These are phyloP conservation scores for Chromosphaera perkinsii DNA, from an alignment of 208 protist genomes.

Conservation along the genomic window DNA sequence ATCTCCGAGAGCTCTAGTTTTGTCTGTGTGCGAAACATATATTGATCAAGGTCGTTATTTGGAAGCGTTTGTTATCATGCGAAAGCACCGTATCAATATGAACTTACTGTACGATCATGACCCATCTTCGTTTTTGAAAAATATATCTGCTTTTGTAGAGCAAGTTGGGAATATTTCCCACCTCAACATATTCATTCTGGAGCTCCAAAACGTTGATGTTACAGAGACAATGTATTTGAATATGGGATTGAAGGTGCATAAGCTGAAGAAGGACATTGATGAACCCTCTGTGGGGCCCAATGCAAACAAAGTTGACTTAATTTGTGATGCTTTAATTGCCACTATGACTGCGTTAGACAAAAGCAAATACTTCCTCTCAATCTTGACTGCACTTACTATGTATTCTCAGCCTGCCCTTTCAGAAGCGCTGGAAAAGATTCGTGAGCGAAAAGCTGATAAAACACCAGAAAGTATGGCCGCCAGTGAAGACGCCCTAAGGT, in stretches of 20 bases:
- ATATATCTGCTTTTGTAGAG: conserved; percentile 43
- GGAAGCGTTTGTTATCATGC: conserved; percentile 37
- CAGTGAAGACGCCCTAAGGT: conserved; percentile 31
- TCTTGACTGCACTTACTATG: conserved; percentile 30
- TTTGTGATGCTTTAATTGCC: neutral
- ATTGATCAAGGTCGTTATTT: conserved; percentile 25
- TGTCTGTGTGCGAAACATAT: neutral
- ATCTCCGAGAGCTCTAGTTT: conserved; percentile 42
- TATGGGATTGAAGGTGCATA: too few relatives aligned
- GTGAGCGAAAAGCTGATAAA: neutral
- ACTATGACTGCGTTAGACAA: neutral
- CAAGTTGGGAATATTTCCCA: conserved; percentile 39
- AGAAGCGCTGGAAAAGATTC: conserved; percentile 31
- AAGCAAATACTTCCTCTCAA: conserved; percentile 25
- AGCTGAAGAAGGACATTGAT: conserved; percentile 1
- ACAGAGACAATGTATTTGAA: conserved; percentile 33
- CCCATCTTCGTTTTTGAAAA: conserved; percentile 38
- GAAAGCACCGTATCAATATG: conserved; percentile 51
- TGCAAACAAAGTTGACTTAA: neutral
- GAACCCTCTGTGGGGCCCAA: neutral
- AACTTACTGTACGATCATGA: conserved; percentile 57
- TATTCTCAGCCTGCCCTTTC: conserved; percentile 29
- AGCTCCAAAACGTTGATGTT: conserved; percentile 40
- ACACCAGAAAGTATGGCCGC: neutral
- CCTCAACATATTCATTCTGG: conserved; percentile 53